Evolutionary conservation across 306 rosid species (phyloP).

Genomic region (Glycine tomentella): DNA sequence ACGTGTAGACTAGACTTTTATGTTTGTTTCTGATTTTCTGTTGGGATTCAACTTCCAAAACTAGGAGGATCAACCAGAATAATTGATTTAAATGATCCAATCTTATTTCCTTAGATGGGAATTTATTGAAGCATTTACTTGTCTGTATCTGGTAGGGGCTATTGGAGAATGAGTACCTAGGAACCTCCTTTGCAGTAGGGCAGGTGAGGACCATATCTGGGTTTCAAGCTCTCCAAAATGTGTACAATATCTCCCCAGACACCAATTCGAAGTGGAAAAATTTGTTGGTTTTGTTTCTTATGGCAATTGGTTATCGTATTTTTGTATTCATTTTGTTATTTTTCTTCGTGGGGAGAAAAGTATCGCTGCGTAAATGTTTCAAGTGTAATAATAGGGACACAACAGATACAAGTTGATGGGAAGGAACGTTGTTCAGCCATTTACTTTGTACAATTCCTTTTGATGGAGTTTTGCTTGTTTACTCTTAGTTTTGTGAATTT

Average conservation of each 20-base stretch:
- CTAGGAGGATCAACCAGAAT: conserved; percentile 16
- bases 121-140: conserved; percentile 12
- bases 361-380: conserved; percentile 55
- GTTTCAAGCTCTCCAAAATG: conserved; percentile 83
- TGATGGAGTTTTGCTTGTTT: conserved; percentile 41
- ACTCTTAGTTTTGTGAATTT: conserved; percentile 48
- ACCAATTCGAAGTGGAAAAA: conserved; percentile 84
- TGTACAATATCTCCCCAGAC: conserved; percentile 75
- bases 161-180: conserved; percentile 94
- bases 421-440: conserved; percentile 47
- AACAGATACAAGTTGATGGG: conserved; percentile 62
- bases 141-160: conserved; percentile 63
- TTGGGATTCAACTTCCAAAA: conserved; percentile 27
- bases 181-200: conserved; percentile 86
- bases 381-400: conserved; percentile 61
- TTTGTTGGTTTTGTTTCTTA: conserved; percentile 84
- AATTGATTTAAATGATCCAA: not conserved
- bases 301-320: conserved; percentile 84
- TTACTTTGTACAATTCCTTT: conserved; percentile 46
- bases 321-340: conserved; percentile 64
- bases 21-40: not conserved
- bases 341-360: conserved; percentile 59
- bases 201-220: conserved; percentile 95
- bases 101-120: not conserved
- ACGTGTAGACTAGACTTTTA: no score